Percentiles rank a stretch among this genome's conserved stretches.
phyloP scores from a whole-genome alignment of 805 yeast species.

The Jamesozyma hellenica region DNA sequence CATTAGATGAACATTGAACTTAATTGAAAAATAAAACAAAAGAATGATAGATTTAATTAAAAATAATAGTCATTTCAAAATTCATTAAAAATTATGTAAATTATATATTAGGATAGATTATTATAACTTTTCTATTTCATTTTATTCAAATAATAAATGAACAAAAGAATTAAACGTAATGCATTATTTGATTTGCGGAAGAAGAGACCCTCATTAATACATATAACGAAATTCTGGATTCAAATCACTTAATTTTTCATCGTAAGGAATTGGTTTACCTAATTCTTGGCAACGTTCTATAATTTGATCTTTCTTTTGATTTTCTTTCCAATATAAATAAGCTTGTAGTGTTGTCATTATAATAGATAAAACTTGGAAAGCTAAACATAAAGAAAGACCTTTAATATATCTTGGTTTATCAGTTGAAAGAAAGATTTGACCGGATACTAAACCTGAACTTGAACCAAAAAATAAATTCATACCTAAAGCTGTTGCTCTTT shows the following conservation, averaged over 20 bases:
- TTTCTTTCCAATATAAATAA: slow-evolving; percentile 28
- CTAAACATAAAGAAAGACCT: slow-evolving; percentile 36
- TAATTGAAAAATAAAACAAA: not conserved
- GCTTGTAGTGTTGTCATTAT: slow-evolving; percentile 27
- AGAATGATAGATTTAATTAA: no score
- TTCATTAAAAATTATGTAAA: no score
- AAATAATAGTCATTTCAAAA: not conserved
- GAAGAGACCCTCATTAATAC: slow-evolving; percentile 23
- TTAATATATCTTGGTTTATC: slow-evolving; percentile 34
- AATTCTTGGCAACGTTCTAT: slow-evolving; percentile 25
- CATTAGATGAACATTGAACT: not conserved
- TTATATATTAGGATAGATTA: no score
- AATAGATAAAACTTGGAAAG: slow-evolving; percentile 36
- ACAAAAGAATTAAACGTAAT: no score
- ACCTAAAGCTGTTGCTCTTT: slow-evolving; percentile 34
- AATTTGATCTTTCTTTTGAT: slow-evolving; percentile 29
- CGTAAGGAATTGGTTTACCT: slow-evolving; percentile 29
- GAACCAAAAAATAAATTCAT: slow-evolving; percentile 31
- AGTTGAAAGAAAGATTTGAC: slow-evolving; percentile 29
- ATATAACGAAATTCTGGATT: slow-evolving; percentile 40
- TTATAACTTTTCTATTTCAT: no score
- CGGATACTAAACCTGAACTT: slow-evolving; percentile 31
- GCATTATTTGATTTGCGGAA: no score
- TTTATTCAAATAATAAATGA: no score
- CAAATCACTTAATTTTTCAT: slow-evolving; percentile 28